These are phyloP conservation scores for Fusarium subtropicale DNA, from an alignment of 2,329 filamentous ascomycete species.

Conservation along the genomic window DNA sequence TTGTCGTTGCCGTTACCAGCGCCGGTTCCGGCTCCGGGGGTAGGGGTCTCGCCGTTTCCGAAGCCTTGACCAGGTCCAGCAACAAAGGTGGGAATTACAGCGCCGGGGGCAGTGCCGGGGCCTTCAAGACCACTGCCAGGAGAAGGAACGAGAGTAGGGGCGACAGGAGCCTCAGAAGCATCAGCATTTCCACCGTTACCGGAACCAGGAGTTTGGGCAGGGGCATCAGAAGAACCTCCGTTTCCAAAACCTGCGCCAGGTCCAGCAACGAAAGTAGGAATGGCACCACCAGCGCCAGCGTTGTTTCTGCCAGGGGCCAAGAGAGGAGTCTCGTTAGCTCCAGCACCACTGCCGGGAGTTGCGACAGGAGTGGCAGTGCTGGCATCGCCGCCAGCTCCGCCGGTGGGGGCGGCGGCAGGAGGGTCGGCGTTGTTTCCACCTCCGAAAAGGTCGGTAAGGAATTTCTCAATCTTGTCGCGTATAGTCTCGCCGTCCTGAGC, in stretches of 20 bases:
- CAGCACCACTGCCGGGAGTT: conserved; percentile 9
- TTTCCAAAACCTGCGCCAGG: conserved; percentile 25
- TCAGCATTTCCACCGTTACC: conserved; percentile 15
- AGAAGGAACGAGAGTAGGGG: conserved; percentile 25
- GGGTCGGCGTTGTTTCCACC: conserved; percentile 2
- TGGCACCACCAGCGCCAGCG: not conserved
- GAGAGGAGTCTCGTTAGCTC: not conserved
- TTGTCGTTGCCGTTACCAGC: conserved; percentile 13
- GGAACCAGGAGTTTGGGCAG: not conserved
- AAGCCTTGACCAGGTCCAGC: conserved; percentile 27
- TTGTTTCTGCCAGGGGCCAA: conserved; percentile 15
- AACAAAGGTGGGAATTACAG: conserved; percentile 22
- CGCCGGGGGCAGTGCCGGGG: conserved; percentile 20
- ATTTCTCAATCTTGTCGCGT: conserved; percentile 1
- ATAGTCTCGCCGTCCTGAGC: not conserved
- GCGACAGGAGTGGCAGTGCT: not conserved
- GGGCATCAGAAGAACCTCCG: not conserved
- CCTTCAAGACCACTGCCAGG: conserved; percentile 27
- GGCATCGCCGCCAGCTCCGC: conserved; percentile 1
- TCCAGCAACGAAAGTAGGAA: conserved; percentile 21
- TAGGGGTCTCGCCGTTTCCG: not conserved
- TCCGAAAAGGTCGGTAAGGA: conserved; percentile 14
- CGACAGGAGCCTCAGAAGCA: conserved; percentile 14
- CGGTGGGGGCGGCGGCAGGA: conserved; percentile 11
- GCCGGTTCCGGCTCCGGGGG: conserved; percentile 8